Percentiles rank a stretch among this genome's conserved stretches.
phyloP scores from a whole-genome alignment of 2,329 filamentous ascomycete species.

The Colletotrichum salicis region DNA sequence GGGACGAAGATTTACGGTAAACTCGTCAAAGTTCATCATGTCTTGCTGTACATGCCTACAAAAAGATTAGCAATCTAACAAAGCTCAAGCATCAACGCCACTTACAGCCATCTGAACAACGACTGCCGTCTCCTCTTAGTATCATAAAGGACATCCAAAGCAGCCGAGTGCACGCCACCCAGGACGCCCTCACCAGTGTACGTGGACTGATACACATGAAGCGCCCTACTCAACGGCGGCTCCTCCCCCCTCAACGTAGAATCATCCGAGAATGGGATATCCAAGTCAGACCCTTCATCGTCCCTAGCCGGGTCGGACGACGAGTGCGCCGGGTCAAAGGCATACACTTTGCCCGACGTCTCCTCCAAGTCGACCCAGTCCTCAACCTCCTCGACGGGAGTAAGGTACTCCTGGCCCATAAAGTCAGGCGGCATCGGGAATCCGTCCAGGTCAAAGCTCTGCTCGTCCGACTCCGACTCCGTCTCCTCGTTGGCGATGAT shows the following conservation, averaged over 20 bases:
- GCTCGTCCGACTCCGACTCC: neutral
- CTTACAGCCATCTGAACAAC: slow-evolving; percentile 55
- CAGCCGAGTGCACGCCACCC: slow-evolving; percentile 48
- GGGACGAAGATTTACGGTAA: slow-evolving; percentile 45
- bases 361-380: slow-evolving; percentile 44
- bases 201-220: slow-evolving; percentile 45
- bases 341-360: slow-evolving; percentile 39
- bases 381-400: slow-evolving; percentile 35
- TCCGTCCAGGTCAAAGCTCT: slow-evolving; percentile 1
- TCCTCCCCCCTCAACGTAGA: slow-evolving; percentile 37
- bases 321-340: slow-evolving; percentile 37
- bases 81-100: neutral
- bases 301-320: slow-evolving; percentile 39
- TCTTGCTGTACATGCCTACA: slow-evolving; percentile 51
- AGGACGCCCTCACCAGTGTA: slow-evolving; percentile 52
- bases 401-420: slow-evolving; percentile 38
- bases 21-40: slow-evolving; percentile 54
- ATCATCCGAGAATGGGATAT: slow-evolving; percentile 41
- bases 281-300: slow-evolving; percentile 43
- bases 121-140: slow-evolving; percentile 44
- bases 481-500: slow-evolving; percentile 42
- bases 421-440: slow-evolving; percentile 28
- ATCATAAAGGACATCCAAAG: slow-evolving; percentile 49
- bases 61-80: slow-evolving; percentile 32
- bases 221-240: slow-evolving; percentile 12